Conservation (phyloP, 129 eudicot species). For the Tanacetum coccineum region DNA sequence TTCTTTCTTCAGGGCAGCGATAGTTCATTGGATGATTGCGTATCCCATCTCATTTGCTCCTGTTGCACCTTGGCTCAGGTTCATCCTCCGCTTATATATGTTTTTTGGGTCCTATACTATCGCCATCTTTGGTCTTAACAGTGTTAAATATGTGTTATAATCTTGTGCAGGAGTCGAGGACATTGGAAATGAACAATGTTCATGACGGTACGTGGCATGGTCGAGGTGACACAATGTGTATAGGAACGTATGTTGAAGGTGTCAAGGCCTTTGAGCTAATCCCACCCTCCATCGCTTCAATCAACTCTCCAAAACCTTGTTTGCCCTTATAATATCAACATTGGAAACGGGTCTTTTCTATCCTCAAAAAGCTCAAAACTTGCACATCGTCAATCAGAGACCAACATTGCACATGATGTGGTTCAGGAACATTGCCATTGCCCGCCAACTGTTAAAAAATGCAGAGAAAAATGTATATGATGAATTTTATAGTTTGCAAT, state of each 20-base stretch:
- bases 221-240: slow-evolving; percentile 83
- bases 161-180: slow-evolving; percentile 84
- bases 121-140: background rate
- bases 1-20: slow-evolving; percentile 57
- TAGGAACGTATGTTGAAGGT: slow-evolving; percentile 64
- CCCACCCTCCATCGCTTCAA: slow-evolving; percentile 56
- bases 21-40: slow-evolving; percentile 70
- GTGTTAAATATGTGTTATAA: background rate
- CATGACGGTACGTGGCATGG: slow-evolving; percentile 92
- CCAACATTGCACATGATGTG: no score
- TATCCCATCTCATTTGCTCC: slow-evolving; percentile 80
- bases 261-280: slow-evolving; percentile 46
- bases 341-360: no score
- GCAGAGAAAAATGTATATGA: no score
- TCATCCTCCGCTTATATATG: background rate
- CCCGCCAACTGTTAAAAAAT: no score
- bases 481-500: no score
- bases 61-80: slow-evolving; percentile 92
- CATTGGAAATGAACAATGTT: slow-evolving; percentile 88
- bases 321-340: no score
- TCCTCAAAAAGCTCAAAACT: no score
- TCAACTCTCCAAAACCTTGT: slow-evolving; percentile 37
- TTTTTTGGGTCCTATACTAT: background rate
- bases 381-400: no score
- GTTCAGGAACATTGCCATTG: no score